A percentile compares a stretch with the other conserved stretches of the same genome.
Conservation (phyloP, 305 asterid genomes). For the Solanum aculeatissimum region DNA sequence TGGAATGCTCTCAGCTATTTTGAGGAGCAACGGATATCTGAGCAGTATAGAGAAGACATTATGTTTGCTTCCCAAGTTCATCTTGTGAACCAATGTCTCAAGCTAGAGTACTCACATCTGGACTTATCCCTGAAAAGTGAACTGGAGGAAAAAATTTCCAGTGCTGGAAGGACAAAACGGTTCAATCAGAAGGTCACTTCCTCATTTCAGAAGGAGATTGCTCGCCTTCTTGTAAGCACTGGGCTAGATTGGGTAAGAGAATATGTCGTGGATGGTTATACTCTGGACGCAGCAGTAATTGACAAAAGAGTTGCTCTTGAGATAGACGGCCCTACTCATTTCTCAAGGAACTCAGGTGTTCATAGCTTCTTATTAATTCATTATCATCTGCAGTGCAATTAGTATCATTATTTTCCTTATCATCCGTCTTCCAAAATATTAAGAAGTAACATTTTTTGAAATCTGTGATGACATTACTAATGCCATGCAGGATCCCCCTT, state of each 20-base stretch:
- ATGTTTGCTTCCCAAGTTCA: constrained; percentile 84
- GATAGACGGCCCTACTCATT: constrained; percentile 94
- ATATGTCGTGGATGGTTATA: constrained; percentile 60
- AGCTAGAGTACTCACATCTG: constrained; percentile 59
- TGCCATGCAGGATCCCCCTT: constrained; percentile 50
- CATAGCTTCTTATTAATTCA: neutral
- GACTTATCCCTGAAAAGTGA: constrained; percentile 37
- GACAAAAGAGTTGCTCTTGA: constrained; percentile 75
- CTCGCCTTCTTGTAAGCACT: constrained; percentile 78
- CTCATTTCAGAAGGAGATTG: constrained; percentile 90
- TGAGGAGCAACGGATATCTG: constrained; percentile 50
- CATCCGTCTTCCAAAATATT: neutral
- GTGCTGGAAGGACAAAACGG: constrained; percentile 65
- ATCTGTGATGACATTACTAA: neutral
- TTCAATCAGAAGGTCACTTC: constrained; percentile 77
- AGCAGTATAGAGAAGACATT: constrained; percentile 63
- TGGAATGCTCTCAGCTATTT: constrained; percentile 57
- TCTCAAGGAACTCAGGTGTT: constrained; percentile 83
- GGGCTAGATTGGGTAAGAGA: constrained; percentile 88
- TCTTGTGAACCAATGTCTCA: constrained; percentile 62
- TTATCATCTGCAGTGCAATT: neutral
- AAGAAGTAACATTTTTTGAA: neutral
- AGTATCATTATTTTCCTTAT: neutral
- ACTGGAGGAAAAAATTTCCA: constrained; percentile 44
- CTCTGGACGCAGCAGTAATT: constrained; percentile 73